Percentiles rank a stretch among this genome's conserved stretches.
These are phyloP conservation scores for Hanseniaspora mollemarum DNA, from an alignment of 805 yeast species.

Conservation along the genomic window DNA sequence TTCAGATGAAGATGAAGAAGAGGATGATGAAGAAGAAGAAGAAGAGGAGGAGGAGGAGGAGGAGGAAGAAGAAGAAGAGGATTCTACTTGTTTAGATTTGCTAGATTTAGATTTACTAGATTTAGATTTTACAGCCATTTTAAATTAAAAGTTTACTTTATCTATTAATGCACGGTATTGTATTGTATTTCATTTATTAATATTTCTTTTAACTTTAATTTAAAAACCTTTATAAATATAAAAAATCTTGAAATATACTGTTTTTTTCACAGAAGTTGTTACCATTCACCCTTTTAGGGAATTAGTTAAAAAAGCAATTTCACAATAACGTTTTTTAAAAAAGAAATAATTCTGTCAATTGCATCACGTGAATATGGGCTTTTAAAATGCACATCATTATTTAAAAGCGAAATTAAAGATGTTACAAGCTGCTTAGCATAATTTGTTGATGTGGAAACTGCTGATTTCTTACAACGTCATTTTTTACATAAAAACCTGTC, in stretches of 20 bases:
- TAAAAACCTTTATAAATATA: too few relatives aligned
- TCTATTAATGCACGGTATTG: background rate
- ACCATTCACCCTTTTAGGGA: background rate
- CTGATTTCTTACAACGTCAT: too few relatives aligned
- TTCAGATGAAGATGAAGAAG: constrained; percentile 21
- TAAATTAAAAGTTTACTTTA: too few relatives aligned
- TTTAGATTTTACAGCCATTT: constrained; percentile 20
- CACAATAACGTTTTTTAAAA: too few relatives aligned
- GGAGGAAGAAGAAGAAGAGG: constrained; percentile 35
- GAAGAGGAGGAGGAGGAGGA: constrained; percentile 26
- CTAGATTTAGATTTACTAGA: constrained; percentile 21
- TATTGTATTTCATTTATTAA: background rate
- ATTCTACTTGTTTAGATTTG: constrained; percentile 25
- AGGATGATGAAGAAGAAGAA: constrained; percentile 22
- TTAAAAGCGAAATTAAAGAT: too few relatives aligned
- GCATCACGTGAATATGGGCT: too few relatives aligned
- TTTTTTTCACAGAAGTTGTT: background rate
- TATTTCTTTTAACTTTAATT: background rate
- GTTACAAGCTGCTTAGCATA: too few relatives aligned
- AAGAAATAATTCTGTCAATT: too few relatives aligned
- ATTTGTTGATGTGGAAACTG: too few relatives aligned
- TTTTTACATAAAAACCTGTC: too few relatives aligned
- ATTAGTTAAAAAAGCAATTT: background rate
- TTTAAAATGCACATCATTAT: too few relatives aligned
- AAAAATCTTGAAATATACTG: background rate